Evolutionary conservation across 768 basidiomycete genomes (phyloP), one percentile per base, ranked within the genome.

Genomic region (Russula emetica): DNA sequence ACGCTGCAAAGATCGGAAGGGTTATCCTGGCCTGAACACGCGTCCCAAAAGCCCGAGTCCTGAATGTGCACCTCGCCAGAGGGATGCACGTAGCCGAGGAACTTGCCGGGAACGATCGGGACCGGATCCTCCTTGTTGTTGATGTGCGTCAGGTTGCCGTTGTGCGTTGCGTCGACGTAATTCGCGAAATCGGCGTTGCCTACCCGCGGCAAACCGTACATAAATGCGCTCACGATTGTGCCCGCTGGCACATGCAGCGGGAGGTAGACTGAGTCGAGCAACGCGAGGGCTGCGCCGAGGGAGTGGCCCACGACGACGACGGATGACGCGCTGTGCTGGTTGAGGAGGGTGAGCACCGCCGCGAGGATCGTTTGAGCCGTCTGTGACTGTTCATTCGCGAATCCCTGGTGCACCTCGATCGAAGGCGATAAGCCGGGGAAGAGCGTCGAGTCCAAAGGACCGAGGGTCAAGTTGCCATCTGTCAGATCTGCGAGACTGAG

Each of bases 341-440:
- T 42, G 65, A 85, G 72, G 3, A 82, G 70, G 9, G 66, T 69
- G 53, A 78, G 75, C 32, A 81, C 79, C 49, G 80, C 78, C 2
- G 74, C 61, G 28, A 85, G 74, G 45, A 85, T 80, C 20, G 71
- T 66, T 1, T 70, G 38, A 0, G 82, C 83, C 1, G 80, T 83
- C 61, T 40, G 38, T 36, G 81, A 78, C 45, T 86, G 85, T 55
- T 77, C 77, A 44, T 78, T 70, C 2, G 78, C 75, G 71, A 86
- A 87, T 5, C 86, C 85, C 42, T 77, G 74, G 67, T 83, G 85
- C 20, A 80, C 83, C 61, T 71, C 67, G 22, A 83, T 78, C 40
- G 61, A 72, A 20, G 71, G 71, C 34, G 77, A 69, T 16, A 85
- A 71, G 1, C 83, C 85, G 1, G 85, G 85, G 75, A 86, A 87